Base-by-base conservation (phyloP, 1,284 basidiomycete genomes). In the Apiotrichum domesticum region DNA sequence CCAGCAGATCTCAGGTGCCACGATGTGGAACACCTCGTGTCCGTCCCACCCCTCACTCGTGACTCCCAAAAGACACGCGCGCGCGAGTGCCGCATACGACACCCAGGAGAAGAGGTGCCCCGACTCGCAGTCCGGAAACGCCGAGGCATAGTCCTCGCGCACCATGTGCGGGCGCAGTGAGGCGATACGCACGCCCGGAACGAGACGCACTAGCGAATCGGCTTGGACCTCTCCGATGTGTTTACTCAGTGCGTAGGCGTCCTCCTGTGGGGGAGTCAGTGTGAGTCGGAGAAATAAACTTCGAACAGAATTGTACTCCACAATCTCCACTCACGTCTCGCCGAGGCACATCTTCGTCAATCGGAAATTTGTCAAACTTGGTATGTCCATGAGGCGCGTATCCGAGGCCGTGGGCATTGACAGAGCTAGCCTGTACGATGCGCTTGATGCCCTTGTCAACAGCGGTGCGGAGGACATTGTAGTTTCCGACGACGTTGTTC, bases 21-120 rank as follows among this genome's bases (percentile, higher is more conserved):
- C 66, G 44, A 75, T 69, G 56, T 71, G 72, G 65, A 78, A 74
- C n/a, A 67, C 69, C 62, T 78, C 76, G 57, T 72, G 69, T 0
- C 76, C 74, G 7, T 51, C 52, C 54, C 54, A 59, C 3, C 48
- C 54, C n/a, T 54, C 54, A 29, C 40, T 41, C 10, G 68, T 69
- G 15, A 77, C 45, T 11, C 66, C 71, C 6, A 72, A 61, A 1
- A 74, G 52, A 46, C 70, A 73, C 14, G 75, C 72, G 10, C 66
- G 51, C 13, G 73, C 71, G 6, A 63, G 64, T 9, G 70, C 62
- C 11, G 62, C 61, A 50, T 60, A 57, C 4, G 67, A 65, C 3
- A 64, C 64, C 71, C 72, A 78, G 4, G 65, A 63, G 63, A 71
- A 77, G 14, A 74, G 64, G 46, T 76, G 73, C 21, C 55, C 37